Conservation (phyloP, 768 basidiomycete species). For the Podaxis sp. region DNA sequence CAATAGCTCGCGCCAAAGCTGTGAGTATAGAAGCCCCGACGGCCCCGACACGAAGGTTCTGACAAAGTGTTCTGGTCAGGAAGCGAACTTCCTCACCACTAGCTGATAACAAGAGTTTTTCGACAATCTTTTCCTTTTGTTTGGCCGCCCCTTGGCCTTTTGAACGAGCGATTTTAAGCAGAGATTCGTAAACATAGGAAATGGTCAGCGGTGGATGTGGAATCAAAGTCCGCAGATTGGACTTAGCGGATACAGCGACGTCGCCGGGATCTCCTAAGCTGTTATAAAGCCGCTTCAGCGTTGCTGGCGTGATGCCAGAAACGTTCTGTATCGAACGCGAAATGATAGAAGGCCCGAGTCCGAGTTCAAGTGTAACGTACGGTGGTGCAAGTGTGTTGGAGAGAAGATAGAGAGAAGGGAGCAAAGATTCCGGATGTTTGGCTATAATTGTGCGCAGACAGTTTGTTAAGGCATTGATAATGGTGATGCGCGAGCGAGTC, state of each 20-base stretch:
- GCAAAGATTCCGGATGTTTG: constrained; percentile 64
- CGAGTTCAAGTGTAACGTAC: constrained; percentile 67
- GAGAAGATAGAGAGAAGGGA: constrained; percentile 75
- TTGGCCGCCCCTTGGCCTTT: constrained; percentile 76
- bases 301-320: constrained; percentile 56
- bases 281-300: constrained; percentile 65
- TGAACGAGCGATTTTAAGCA: constrained; percentile 61
- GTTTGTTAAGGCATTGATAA: constrained; percentile 69
- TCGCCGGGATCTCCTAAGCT: constrained; percentile 81
- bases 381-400: constrained; percentile 78
- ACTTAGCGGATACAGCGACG: constrained; percentile 82
- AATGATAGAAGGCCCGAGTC: constrained; percentile 63
- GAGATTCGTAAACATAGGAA: constrained; percentile 57
- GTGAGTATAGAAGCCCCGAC: constrained; percentile 79
- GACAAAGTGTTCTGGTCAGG: constrained; percentile 67
- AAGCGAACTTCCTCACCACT: constrained; percentile 87
- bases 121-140: constrained; percentile 72
- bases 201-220: constrained; percentile 68
- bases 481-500: constrained; percentile 70
- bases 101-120: constrained; percentile 78
- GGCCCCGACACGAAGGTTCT: constrained; percentile 83
- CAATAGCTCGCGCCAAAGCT: constrained; percentile 75
- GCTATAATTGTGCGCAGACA: constrained; percentile 62
- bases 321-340: constrained; percentile 69
- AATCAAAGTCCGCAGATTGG: constrained; percentile 66